phyloP scores from a whole-genome alignment of 139 green algal species.

The Auxenochlorella protothecoides region DNA sequence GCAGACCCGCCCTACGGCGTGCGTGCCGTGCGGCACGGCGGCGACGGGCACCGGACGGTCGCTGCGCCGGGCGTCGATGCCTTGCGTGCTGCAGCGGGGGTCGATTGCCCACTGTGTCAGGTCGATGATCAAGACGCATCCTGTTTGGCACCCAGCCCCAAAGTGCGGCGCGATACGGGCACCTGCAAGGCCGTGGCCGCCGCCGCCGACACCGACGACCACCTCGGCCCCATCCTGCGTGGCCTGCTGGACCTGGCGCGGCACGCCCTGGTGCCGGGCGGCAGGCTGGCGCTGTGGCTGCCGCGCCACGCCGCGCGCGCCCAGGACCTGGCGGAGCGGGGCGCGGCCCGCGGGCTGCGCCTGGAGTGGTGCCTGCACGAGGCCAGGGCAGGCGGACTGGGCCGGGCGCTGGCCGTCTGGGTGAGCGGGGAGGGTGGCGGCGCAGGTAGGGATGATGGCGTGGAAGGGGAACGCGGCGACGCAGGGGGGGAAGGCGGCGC shows the following conservation, averaged over 20 bases:
- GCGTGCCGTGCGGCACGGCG: background rate
- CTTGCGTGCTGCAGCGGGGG: too few relatives aligned
- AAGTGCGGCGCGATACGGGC: too few relatives aligned
- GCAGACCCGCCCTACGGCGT: constrained; percentile 12
- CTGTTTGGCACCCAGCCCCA: too few relatives aligned
- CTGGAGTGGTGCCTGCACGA: constrained; percentile 11
- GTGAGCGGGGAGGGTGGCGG: background rate
- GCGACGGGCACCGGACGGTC: background rate
- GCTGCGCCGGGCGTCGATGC: too few relatives aligned
- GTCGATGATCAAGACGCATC: too few relatives aligned
- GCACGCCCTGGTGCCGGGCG: constrained; percentile 3
- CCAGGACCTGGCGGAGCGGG: background rate
- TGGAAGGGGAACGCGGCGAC: too few relatives aligned
- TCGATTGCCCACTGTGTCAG: too few relatives aligned
- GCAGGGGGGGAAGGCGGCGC: too few relatives aligned
- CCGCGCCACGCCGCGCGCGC: constrained; percentile 1
- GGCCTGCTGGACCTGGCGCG: constrained; percentile 1
- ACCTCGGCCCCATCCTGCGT: background rate
- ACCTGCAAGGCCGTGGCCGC: too few relatives aligned
- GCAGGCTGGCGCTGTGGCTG: constrained; percentile 15
- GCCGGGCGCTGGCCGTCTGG: constrained; percentile 4
- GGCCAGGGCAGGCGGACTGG: constrained; percentile 2
- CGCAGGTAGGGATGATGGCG: background rate
- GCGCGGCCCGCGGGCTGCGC: background rate
- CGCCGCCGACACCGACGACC: too few relatives aligned